Percentiles rank a stretch among this genome's conserved stretches.
Conservation (phyloP, 495 filamentous ascomycete species). For the Aspergillus egyptiacus region DNA sequence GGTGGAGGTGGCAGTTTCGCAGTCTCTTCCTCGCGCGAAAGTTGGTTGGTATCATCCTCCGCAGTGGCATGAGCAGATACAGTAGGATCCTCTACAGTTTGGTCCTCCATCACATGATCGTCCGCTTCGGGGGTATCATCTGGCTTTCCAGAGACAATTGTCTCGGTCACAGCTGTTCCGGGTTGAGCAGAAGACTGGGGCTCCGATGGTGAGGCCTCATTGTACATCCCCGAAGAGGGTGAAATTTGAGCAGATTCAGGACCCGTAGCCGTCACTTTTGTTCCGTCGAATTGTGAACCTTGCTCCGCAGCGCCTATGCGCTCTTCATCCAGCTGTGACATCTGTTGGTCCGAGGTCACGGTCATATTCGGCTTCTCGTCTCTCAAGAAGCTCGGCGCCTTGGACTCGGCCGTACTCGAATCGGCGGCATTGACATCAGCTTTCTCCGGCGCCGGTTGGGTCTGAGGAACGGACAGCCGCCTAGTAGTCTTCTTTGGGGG, state of each 20-base stretch:
- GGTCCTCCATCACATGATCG: conserved; percentile 2
- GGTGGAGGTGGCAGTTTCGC: conserved; percentile 49
- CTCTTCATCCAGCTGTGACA: conserved; percentile 33
- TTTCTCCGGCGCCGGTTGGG: conserved; percentile 50
- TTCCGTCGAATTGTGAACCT: conserved; percentile 25
- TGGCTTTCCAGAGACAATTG: conserved; percentile 6
- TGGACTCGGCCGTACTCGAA: conserved; percentile 52
- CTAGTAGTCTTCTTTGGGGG: conserved; percentile 62
- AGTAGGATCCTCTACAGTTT: conserved; percentile 10
- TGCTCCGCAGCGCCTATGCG: conserved; percentile 13
- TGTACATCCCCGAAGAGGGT: conserved; percentile 7
- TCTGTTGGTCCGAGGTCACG: conserved; percentile 30
- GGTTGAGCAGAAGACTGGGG: not conserved
- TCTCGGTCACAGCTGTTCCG: not conserved
- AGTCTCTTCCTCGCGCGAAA: conserved; percentile 28
- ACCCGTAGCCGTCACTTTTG: conserved; percentile 12
- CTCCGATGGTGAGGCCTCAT: conserved; percentile 3
- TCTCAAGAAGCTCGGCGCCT: conserved; percentile 38
- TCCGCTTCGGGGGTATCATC: conserved; percentile 9
- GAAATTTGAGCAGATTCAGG: conserved; percentile 12
- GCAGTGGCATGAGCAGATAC: conserved; percentile 9
- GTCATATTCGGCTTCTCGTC: conserved; percentile 48
- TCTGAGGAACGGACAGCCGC: conserved; percentile 48
- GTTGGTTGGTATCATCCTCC: conserved; percentile 21
- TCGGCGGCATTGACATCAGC: conserved; percentile 43